These are phyloP conservation scores for Hortaea werneckii DNA, from an alignment of 2,329 filamentous ascomycete genomes.

Conservation along the genomic window DNA sequence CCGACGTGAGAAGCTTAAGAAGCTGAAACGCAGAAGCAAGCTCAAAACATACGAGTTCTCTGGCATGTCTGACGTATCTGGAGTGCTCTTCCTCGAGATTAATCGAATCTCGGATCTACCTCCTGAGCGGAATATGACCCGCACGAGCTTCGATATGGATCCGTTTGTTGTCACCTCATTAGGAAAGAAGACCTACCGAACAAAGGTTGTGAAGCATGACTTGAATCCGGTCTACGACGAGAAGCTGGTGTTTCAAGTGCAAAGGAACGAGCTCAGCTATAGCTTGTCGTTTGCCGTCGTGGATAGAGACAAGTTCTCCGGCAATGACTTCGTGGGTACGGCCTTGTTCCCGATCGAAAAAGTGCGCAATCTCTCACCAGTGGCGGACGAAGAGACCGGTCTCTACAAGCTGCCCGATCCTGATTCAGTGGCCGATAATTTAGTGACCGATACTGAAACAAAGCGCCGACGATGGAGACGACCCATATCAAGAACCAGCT, in stretches of 20 bases:
- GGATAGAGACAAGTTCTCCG: constrained; percentile 91
- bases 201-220: constrained; percentile 81
- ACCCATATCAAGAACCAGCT: constrained; percentile 71
- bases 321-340: constrained; percentile 93
- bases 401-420: constrained; percentile 74
- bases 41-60: constrained; percentile 79
- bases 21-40: constrained; percentile 68
- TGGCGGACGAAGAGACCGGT: constrained; percentile 75
- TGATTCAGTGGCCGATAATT: constrained; percentile 41
- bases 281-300: constrained; percentile 87
- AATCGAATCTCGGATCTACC: constrained; percentile 80
- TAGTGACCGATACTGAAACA: constrained; percentile 25
- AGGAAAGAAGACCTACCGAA: constrained; percentile 91
- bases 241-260: constrained; percentile 96
- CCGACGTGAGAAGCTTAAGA: constrained; percentile 53
- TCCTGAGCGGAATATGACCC: constrained; percentile 85
- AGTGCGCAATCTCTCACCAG: constrained; percentile 66
- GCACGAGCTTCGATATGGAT: constrained; percentile 97
- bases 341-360: constrained; percentile 71
- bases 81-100: constrained; percentile 88
- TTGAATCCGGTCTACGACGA: constrained; percentile 92
- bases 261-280: constrained; percentile 77
- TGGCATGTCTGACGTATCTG: constrained; percentile 74
- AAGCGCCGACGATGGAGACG: constrained; percentile 47
- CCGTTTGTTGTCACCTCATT: constrained; percentile 93